Evolutionary conservation across 1,284 basidiomycete species (phyloP), one percentile per base, ranked within the genome.

Genomic region (Erythrobasidium hasegawianum): DNA sequence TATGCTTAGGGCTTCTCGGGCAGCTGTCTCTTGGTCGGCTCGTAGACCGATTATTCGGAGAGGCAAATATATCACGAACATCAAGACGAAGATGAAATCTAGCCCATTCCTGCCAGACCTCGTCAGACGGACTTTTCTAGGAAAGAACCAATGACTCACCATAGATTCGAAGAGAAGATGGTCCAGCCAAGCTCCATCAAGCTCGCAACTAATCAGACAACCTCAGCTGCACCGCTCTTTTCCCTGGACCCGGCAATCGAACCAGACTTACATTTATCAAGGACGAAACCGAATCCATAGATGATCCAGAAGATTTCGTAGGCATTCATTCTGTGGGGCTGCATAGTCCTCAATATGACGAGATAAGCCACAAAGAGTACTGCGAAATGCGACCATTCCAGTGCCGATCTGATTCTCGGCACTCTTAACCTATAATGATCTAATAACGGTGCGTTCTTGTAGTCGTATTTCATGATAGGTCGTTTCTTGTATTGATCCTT

Each of bases 401-500:
- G 69, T 49, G 71, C 72, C 54, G 68, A 71, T 41, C 76, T 70
- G 24, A 76, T 75, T n/a, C 72, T 65, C 3, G 77, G 78, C 2
- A 78, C 78, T 27, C 73, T 71, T 3, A 79, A 72, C 1, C 78
- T 74, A 40, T 79, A 75, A 60, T 79, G 78, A 65, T 79, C 77
- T 22, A 79, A 72, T n/a, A 79, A 43, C 2, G 78, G 78, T 0
- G 78, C 77, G 54, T 75, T 73, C 54, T 69, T 64, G 10, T 76
- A 74, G 57, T 78, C 75, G 71, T 79, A 79, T 24, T 79, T 72
- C 65, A 73, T 73, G 50, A 79, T 75, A 9, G 77, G 75, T 52
- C 77, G 73, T 45, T 72, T 72, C 70, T 79, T 79, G 72, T 78
- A 79, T 54, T 74, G 74, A 61, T 79, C 78, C n/a, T 74, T 74